Evolutionary conservation across 2,329 filamentous ascomycete species (phyloP), one percentile per base, ranked within the genome.

Genomic region (Xylaria multiplex): DNA sequence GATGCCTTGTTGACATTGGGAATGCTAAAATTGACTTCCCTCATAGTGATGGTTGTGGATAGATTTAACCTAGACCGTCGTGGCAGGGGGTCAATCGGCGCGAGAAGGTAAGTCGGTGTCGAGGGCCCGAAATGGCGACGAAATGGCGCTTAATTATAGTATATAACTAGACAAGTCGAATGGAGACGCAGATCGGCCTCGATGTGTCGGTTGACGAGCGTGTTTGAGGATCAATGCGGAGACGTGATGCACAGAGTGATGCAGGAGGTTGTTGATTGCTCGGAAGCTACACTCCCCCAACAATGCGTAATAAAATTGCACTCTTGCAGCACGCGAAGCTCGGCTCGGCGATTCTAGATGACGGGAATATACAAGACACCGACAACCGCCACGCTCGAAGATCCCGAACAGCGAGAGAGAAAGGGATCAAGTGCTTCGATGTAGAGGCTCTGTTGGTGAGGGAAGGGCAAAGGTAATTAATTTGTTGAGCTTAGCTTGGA

Each of bases 1-100:
- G 95, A 97, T 77, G 96, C 96, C 91, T 98, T 98, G 83, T 98
- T 98, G 87, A 96, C 93, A 86, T 96, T 97, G 61, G 96, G 95
- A 79, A 98, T 97, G 83, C 94, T 97, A 83, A 98, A 98, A 82
- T 98, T 98, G 83, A 97, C 94, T 88, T 99, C 96, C 84, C 96
- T 93, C 96, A 99, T 99, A 82, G 80, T 95, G 87, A 66, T 37
- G 82, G 80, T 95, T 87, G 66, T 37, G 73, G 68, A 70, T 65
- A n/a, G 61, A 14, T 11, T 24, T 58, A 30, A 50, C 63, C 48
- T 48, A 53, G 40, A 40, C 24, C 45, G 54, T 37, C 65, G 69
- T 59, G 64, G 46, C 67, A 70, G 64, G 65, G 65, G 69, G 72
- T 71, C 70, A 65, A 70, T 71, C 71, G 68, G 73, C 71, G 59